These are phyloP conservation scores for Juncus inflexus DNA, from an alignment of 176 grass and related monocot species.

Conservation along the genomic window DNA sequence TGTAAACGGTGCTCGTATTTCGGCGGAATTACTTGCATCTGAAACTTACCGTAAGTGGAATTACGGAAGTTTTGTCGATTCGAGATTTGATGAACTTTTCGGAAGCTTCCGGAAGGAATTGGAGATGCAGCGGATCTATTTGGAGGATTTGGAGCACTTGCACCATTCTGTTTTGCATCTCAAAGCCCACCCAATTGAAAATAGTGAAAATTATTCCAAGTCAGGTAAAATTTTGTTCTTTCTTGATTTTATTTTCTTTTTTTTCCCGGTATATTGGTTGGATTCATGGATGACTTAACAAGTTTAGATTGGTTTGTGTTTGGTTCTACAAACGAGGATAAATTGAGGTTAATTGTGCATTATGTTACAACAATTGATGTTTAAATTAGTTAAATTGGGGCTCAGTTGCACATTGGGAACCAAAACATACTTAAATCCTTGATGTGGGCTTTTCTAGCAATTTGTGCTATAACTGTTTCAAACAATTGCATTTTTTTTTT, in stretches of 20 bases:
- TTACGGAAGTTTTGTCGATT: not conserved
- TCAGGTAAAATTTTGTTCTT: not conserved
- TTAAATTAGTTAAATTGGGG: too few species aligned
- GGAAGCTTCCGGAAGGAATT: slow-evolving; percentile 8
- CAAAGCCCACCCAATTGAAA: slow-evolving; percentile 6
- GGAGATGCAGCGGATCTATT: slow-evolving; percentile 22
- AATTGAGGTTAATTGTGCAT: too few species aligned
- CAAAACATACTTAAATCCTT: too few species aligned
- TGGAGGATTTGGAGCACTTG: slow-evolving; percentile 27
- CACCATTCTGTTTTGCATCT: slow-evolving; percentile 15
- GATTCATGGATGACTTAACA: too few species aligned
- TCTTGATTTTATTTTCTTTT: not conserved
- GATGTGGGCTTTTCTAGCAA: too few species aligned
- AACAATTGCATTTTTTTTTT: too few species aligned
- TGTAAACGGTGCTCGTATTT: not conserved
- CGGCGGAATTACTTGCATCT: not conserved
- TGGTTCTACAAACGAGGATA: too few species aligned
- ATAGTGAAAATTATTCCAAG: slow-evolving; percentile 6
- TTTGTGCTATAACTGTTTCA: too few species aligned
- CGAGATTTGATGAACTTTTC: not conserved
- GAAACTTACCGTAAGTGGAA: not conserved
- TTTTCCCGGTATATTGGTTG: not conserved
- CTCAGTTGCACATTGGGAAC: too few species aligned
- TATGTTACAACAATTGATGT: too few species aligned
- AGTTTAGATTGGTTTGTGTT: too few species aligned